These are phyloP conservation scores for Carnegiea gigantea DNA, from an alignment of 179 eudicot species.

Conservation along the genomic window DNA sequence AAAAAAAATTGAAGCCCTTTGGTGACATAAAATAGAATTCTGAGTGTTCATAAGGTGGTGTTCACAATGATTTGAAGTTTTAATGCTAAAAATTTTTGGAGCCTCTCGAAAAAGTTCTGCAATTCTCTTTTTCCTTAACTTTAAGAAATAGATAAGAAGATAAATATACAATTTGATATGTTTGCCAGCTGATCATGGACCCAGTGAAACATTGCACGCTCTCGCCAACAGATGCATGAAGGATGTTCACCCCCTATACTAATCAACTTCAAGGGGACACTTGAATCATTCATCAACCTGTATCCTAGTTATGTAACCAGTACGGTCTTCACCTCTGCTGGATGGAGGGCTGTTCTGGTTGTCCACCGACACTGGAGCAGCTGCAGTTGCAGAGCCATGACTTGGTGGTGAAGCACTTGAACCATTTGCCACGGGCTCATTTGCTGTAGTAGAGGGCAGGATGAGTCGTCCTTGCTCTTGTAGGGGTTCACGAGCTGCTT, in stretches of 20 bases:
- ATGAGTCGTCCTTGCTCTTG: constrained; percentile 52
- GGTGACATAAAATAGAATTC: no score
- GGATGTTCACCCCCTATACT: not conserved
- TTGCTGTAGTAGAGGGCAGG: constrained; percentile 25
- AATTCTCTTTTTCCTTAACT: not conserved
- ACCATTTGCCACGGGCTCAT: constrained; percentile 25
- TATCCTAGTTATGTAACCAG: constrained; percentile 28
- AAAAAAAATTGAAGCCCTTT: no score
- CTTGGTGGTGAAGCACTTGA: constrained; percentile 10
- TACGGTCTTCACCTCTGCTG: constrained; percentile 17
- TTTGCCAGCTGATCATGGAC: not conserved
- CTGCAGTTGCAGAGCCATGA: constrained; percentile 8
- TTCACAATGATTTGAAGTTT: no score
- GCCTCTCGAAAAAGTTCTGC: not conserved
- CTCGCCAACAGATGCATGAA: not conserved
- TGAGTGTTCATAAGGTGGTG: no score
- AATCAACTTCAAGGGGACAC: not conserved
- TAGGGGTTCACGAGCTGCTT: constrained; percentile 78
- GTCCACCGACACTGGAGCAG: constrained; percentile 16
- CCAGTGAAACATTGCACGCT: not conserved
- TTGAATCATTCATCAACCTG: constrained; percentile 36
- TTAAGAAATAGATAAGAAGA: not conserved
- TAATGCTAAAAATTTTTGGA: not conserved
- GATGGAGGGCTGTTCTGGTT: constrained; percentile 16
- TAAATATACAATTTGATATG: not conserved